Conservation (phyloP, 495 filamentous ascomycete species). For the Annulohypoxylon bovei region DNA sequence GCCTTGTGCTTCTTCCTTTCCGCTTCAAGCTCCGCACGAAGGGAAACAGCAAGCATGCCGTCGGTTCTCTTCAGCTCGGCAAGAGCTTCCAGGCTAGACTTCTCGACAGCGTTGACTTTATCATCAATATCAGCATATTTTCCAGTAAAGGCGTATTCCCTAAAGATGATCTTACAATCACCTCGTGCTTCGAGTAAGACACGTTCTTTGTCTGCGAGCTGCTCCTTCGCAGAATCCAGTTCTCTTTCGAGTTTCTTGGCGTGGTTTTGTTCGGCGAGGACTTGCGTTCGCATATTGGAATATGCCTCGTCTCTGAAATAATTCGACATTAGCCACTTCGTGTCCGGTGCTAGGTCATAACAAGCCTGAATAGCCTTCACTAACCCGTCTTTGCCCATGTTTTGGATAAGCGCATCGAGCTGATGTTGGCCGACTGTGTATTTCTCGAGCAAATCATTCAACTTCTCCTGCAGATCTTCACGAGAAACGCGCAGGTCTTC, state of each 20-base stretch:
- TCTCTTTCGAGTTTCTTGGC: constrained; percentile 56
- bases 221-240: constrained; percentile 33
- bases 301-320: constrained; percentile 52
- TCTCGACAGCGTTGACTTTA: constrained; percentile 58
- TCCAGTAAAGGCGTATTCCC: constrained; percentile 20
- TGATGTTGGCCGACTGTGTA: constrained; percentile 62
- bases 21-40: constrained; percentile 60
- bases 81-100: constrained; percentile 58
- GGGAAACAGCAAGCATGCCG: constrained; percentile 60
- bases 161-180: constrained; percentile 47
- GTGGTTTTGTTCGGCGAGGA: constrained; percentile 51
- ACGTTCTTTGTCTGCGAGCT: constrained; percentile 57
- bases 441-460: constrained; percentile 60
- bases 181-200: constrained; percentile 53
- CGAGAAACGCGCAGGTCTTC: constrained; percentile 49
- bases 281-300: constrained; percentile 48
- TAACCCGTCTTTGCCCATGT: constrained; percentile 60
- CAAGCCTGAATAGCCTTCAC: constrained; percentile 49
- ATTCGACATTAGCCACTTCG: constrained; percentile 44
- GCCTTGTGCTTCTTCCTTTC: constrained; percentile 55
- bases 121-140: constrained; percentile 32
- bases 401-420: constrained; percentile 57
- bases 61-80: constrained; percentile 64
- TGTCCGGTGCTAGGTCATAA: constrained; percentile 42
- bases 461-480: constrained; percentile 55